These are phyloP conservation scores for Paramecium octaurelia DNA, from an alignment of 73 alveolate species.

Conservation along the genomic window DNA sequence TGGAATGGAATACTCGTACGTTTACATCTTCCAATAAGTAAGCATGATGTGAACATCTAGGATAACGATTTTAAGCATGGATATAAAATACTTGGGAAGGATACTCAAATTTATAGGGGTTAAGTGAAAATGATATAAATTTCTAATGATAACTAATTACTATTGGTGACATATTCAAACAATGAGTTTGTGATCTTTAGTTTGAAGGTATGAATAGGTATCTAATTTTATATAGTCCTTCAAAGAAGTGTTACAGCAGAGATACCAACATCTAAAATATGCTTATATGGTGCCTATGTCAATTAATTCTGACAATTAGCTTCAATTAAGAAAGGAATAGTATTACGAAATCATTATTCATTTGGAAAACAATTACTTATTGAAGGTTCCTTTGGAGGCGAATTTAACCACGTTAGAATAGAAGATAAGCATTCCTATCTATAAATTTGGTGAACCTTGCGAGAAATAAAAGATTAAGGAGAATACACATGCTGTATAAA, in stretches of 20 bases:
- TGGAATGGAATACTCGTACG: background rate
- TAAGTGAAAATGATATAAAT: background rate
- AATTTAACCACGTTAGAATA: background rate
- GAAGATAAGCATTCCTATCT: background rate
- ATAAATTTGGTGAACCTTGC: slow-evolving; percentile 35
- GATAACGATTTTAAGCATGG: slow-evolving; percentile 17
- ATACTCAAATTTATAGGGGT: background rate
- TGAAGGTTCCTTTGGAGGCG: background rate
- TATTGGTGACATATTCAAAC: background rate
- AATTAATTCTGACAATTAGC: background rate
- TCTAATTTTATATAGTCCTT: background rate
- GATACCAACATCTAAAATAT: background rate
- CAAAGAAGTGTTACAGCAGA: background rate
- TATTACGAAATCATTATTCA: slow-evolving; percentile 16
- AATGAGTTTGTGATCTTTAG: background rate
- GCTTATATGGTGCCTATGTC: slow-evolving; percentile 9
- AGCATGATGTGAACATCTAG: background rate
- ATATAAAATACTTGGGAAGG: slow-evolving; percentile 17
- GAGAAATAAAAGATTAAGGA: background rate
- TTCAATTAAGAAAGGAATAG: background rate
- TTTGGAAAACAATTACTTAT: background rate
- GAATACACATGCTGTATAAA: background rate
- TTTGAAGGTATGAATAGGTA: background rate
- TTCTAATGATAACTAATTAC: background rate
- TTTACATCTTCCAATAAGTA: background rate